Base-by-base conservation (phyloP, 441 rosid genomes). In the Populus hybrid region DNA sequence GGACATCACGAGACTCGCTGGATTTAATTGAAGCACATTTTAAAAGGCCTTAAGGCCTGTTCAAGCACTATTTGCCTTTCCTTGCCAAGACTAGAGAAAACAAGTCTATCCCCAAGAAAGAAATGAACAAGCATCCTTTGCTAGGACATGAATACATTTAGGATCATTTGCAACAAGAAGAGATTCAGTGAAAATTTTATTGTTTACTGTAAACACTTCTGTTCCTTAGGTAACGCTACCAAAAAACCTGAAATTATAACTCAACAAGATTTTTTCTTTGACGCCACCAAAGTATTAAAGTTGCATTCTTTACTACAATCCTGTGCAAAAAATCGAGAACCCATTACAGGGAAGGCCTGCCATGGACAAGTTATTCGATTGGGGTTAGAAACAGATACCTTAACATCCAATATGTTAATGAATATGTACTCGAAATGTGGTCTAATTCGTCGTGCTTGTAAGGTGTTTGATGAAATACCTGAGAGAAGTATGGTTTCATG, bases 381-480 rank as follows among this genome's bases (percentile, higher is more conserved):
- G 67, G 88, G 88, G 0, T 30, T 89, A 9, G 68, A 75, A 21
- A 30, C 77, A 4, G 88, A 89, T 76, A 80, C 87, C 23, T 57
- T 84, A 23, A 82, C 93, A 0, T 90, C 83, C 9, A 89, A 95
- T 77, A 85, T 94, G 77, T 81, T 94, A 36, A 81, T 90, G 1
- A 88, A 87, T 18, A 4, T 75, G 82, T 95, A 89, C 46, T 78
- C 87, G 0, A 91, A 91, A 75, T 87, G 95, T 38, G 91, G 88
- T 10, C 81, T 79, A 35, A 38, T 78, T 24, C 76, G 73, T 0
- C 61, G 7, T 69, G 91, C 94, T 4, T 89, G 95, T 66, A 89
- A 83, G 40, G 85, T 91, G 90, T 95, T 95, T 71, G 97, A 92
- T 78, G 50, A 82, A 84, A 92, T 91, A 91, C 87, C 85, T 59